Percentiles rank a stretch among this genome's conserved stretches.
Evolutionary conservation across 257 asterid species (phyloP).

Genomic region (Solanum bulbocastanum): DNA sequence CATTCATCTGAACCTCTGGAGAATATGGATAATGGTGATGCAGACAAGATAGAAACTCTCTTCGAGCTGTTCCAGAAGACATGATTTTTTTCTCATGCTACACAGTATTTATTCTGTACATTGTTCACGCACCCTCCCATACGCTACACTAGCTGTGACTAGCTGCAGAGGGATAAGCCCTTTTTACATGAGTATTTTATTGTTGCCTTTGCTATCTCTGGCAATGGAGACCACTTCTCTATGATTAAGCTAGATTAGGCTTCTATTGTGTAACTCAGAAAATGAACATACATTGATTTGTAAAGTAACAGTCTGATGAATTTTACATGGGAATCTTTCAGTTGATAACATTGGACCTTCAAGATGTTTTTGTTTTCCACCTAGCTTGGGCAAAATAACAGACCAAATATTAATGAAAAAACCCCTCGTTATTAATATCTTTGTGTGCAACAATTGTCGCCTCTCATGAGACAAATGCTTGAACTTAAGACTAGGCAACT

Average conservation of each 20-base stretch:
- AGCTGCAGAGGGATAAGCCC: background rate
- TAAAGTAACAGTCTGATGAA: background rate
- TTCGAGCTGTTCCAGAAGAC: constrained; percentile 43
- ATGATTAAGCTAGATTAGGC: background rate
- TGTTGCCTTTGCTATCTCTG: background rate
- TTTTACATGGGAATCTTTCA: background rate
- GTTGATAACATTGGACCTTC: background rate
- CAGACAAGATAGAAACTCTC: constrained; percentile 32
- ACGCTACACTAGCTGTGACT: background rate
- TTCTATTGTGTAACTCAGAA: background rate
- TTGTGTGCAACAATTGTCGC: background rate
- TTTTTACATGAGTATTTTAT: background rate
- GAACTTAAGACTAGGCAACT: background rate
- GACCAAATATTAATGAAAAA: background rate
- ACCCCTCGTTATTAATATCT: background rate
- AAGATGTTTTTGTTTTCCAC: background rate
- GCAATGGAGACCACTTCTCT: background rate
- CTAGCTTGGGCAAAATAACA: background rate
- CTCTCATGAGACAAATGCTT: background rate
- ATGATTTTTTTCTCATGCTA: background rate
- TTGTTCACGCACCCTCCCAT: background rate
- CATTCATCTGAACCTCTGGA: constrained; percentile 3
- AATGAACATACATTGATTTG: background rate
- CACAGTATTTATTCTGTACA: background rate
- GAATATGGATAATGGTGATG: background rate